These are phyloP conservation scores for Dioszegia aurantiaca DNA, from an alignment of 768 basidiomycete genomes.

Conservation along the genomic window DNA sequence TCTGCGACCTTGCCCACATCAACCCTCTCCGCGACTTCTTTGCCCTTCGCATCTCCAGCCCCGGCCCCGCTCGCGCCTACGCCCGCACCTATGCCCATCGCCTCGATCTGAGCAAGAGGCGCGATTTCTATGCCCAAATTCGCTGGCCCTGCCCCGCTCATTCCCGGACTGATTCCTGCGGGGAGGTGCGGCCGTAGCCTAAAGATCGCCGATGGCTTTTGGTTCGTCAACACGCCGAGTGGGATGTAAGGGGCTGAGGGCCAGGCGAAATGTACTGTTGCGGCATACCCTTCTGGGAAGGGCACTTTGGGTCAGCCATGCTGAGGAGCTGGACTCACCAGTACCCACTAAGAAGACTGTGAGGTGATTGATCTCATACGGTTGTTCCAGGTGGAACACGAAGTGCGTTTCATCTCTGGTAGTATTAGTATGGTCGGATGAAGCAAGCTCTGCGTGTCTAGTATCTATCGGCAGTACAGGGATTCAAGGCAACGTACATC, in stretches of 20 bases:
- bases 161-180: slow-evolving; percentile 4
- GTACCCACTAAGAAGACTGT: slow-evolving; percentile 50
- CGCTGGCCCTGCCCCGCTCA: slow-evolving; percentile 26
- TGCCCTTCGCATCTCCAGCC: slow-evolving; percentile 28
- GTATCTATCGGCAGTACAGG: too few species aligned
- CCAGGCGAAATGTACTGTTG: slow-evolving; percentile 51
- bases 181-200: slow-evolving; percentile 41
- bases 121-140: slow-evolving; percentile 49
- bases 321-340: slow-evolving; percentile 26
- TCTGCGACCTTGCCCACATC: slow-evolving; percentile 49
- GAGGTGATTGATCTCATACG: slow-evolving; percentile 50
- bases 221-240: slow-evolving; percentile 47
- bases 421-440: not conserved
- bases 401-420: slow-evolving; percentile 50
- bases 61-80: not conserved
- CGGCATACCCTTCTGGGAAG: slow-evolving; percentile 51
- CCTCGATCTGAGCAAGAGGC: slow-evolving; percentile 34
- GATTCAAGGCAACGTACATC: slow-evolving; percentile 36
- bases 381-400: slow-evolving; percentile 48
- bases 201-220: slow-evolving; percentile 46
- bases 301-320: slow-evolving; percentile 31
- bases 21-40: slow-evolving; percentile 26
- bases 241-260: slow-evolving; percentile 47
- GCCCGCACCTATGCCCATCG: slow-evolving; percentile 11
- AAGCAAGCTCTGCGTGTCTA: too few species aligned